Evolutionary conservation across 2,329 filamentous ascomycete genomes (phyloP).

Genomic region (Xylaria sp.): DNA sequence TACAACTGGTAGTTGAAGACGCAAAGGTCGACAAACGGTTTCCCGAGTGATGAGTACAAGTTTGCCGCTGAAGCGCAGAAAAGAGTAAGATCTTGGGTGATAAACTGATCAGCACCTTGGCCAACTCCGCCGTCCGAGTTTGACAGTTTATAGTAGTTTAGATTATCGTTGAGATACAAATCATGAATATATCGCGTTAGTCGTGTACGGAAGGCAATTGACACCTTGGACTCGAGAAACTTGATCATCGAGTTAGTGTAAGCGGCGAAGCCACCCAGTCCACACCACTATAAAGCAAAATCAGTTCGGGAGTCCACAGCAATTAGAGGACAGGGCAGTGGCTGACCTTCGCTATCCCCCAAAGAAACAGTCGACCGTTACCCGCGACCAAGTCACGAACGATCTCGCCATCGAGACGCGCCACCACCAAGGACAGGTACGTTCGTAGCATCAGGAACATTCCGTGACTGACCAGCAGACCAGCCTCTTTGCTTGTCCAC

Average conservation of each 20-base stretch:
- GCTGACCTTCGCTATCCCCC: slow-evolving; percentile 79
- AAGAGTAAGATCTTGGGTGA: slow-evolving; percentile 93
- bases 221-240: slow-evolving; percentile 95
- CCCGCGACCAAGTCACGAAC: slow-evolving; percentile 96
- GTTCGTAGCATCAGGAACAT: slow-evolving; percentile 90
- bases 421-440: slow-evolving; percentile 91
- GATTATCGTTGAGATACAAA: slow-evolving; percentile 89
- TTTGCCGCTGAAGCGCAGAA: slow-evolving; percentile 94
- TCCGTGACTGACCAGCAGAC: slow-evolving; percentile 84
- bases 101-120: slow-evolving; percentile 92
- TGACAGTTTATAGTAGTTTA: slow-evolving; percentile 94
- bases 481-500: slow-evolving; percentile 95
- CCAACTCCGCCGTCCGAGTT: slow-evolving; percentile 94
- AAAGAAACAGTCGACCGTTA: slow-evolving; percentile 84
- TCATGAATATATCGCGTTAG: slow-evolving; percentile 97
- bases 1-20: slow-evolving; percentile 99
- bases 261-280: slow-evolving; percentile 88
- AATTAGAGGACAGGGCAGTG: background rate
- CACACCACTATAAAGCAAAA: slow-evolving; percentile 70
- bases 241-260: slow-evolving; percentile 99
- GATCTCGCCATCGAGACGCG: slow-evolving; percentile 91
- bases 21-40: slow-evolving; percentile 93
- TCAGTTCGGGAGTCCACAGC: slow-evolving; percentile 19
- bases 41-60: slow-evolving; percentile 95
- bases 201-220: slow-evolving; percentile 94